A percentile compares a stretch with the other conserved stretches of the same genome.
These are phyloP conservation scores for Escovopsis sp. DNA, from an alignment of 2,329 filamentous ascomycete species.

Conservation along the genomic window DNA sequence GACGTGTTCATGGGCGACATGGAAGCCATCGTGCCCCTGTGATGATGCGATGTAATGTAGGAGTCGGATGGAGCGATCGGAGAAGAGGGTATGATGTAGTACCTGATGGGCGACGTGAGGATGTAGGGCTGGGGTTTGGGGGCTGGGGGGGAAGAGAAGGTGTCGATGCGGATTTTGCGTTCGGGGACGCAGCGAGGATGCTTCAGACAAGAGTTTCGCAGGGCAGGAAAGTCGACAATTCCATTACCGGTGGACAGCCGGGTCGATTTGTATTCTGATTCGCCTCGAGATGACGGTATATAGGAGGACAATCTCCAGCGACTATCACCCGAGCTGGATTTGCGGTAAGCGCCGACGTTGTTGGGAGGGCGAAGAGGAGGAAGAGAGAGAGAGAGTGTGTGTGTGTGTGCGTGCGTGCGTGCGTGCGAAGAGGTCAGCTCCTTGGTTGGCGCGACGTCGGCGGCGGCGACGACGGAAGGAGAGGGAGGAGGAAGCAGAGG, in stretches of 20 bases:
- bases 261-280: slow-evolving; percentile 7
- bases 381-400: not conserved
- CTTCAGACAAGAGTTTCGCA: slow-evolving; percentile 12
- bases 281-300: slow-evolving; percentile 9
- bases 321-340: slow-evolving; percentile 15
- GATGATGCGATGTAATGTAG: slow-evolving; percentile 10
- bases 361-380: no score
- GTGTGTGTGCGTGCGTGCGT: slow-evolving; percentile 10
- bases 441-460: slow-evolving; percentile 19
- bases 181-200: slow-evolving; percentile 11
- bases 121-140: slow-evolving; percentile 5
- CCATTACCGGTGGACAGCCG: slow-evolving; percentile 12
- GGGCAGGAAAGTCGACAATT: slow-evolving; percentile 11
- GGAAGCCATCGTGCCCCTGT: slow-evolving; percentile 28
- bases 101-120: slow-evolving; percentile 9
- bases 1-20: slow-evolving; percentile 28
- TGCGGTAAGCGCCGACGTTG: slow-evolving; percentile 20
- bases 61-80: slow-evolving; percentile 9
- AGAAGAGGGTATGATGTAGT: slow-evolving; percentile 3
- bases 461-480: slow-evolving; percentile 11
- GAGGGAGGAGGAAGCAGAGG: not conserved
- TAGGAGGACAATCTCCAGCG: slow-evolving; percentile 10
- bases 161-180: slow-evolving; percentile 21
- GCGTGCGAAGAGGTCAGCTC: slow-evolving; percentile 10
- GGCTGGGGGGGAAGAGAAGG: slow-evolving; percentile 8